These are phyloP conservation scores for Melastoma candidum DNA, from an alignment of 441 rosid genomes.

Conservation along the genomic window DNA sequence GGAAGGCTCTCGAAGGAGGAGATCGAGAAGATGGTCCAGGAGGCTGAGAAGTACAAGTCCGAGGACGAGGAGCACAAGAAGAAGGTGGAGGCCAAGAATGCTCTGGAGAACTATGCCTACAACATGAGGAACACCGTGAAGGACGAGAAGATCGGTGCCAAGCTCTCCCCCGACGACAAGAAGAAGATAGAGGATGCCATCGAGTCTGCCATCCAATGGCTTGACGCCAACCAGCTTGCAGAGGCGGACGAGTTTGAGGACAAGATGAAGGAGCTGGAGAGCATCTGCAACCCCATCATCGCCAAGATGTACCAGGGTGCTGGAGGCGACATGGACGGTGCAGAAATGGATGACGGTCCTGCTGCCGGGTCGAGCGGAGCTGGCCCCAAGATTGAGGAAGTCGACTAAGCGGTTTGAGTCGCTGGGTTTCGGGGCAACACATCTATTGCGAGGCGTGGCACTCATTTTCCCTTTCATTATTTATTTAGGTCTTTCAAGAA, in stretches of 20 bases:
- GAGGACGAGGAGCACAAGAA: constrained; percentile 5
- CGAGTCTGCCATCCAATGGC: constrained; percentile 1
- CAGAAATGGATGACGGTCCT: not conserved
- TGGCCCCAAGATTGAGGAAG: constrained; percentile 5
- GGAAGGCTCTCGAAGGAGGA: constrained; percentile 3
- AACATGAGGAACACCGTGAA: constrained; percentile 4
- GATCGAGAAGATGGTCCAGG: constrained; percentile 3
- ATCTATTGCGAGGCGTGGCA: too few species aligned
- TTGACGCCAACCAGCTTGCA: not conserved
- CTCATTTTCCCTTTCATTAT: too few species aligned
- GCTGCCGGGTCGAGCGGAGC: not conserved
- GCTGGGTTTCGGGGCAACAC: not conserved
- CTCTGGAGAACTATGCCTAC: constrained; percentile 1
- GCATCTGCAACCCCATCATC: not conserved
- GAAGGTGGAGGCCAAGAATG: constrained; percentile 5
- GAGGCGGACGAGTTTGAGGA: not conserved
- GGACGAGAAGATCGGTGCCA: constrained; percentile 3
- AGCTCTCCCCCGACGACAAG: not conserved
- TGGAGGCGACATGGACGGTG: not conserved
- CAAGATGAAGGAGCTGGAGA: constrained; percentile 7
- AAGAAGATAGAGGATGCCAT: constrained; percentile 3
- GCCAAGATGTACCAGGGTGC: not conserved
- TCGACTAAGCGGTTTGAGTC: not conserved
- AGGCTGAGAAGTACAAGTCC: constrained; percentile 3
- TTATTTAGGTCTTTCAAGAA: too few species aligned